phyloP scores from a whole-genome alignment of 2,329 filamentous ascomycete species.

The Fusarium incarnatum region DNA sequence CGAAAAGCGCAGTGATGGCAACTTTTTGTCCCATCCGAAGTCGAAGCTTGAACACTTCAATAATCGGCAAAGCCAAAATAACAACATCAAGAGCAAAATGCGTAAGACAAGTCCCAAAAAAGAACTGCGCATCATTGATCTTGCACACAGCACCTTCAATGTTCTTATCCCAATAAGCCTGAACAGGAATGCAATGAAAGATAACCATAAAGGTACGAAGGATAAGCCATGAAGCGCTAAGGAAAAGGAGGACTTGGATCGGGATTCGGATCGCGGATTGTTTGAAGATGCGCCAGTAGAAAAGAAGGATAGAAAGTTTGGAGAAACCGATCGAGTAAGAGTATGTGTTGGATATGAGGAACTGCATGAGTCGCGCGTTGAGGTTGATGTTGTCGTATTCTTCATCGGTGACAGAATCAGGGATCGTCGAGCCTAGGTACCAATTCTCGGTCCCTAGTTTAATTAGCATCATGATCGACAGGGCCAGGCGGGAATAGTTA shows the following conservation, averaged over 20 bases:
- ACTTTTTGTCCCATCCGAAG: conserved; percentile 47
- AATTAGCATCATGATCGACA: conserved; percentile 1
- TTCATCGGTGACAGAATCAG: conserved; percentile 10
- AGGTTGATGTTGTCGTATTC: conserved; percentile 32
- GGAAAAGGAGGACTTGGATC: conserved; percentile 43
- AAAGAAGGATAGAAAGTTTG: conserved; percentile 47
- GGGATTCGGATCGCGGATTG: conserved; percentile 45
- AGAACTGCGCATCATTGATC: conserved; percentile 50
- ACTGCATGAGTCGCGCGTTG: conserved; percentile 31
- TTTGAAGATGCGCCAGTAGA: conserved; percentile 50
- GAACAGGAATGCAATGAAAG: conserved; percentile 52
- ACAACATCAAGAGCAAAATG: conserved; percentile 51
- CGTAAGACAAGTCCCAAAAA: conserved; percentile 49
- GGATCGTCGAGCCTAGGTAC: conserved; percentile 34
- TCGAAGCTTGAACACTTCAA: conserved; percentile 49
- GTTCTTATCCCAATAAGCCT: conserved; percentile 50
- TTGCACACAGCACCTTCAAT: conserved; percentile 47
- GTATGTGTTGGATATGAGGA: conserved; percentile 39
- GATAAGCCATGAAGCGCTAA: conserved; percentile 45
- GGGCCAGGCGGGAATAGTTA: background rate
- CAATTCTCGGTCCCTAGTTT: conserved; percentile 30
- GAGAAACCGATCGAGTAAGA: conserved; percentile 45
- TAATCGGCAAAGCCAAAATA: conserved; percentile 48
- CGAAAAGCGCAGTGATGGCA: conserved; percentile 46
- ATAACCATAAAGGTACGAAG: conserved; percentile 49